A percentile compares a stretch with the other conserved stretches of the same genome.
Evolutionary conservation across 495 filamentous ascomycete species (phyloP).

Genomic region (Chaetomium tenue): DNA sequence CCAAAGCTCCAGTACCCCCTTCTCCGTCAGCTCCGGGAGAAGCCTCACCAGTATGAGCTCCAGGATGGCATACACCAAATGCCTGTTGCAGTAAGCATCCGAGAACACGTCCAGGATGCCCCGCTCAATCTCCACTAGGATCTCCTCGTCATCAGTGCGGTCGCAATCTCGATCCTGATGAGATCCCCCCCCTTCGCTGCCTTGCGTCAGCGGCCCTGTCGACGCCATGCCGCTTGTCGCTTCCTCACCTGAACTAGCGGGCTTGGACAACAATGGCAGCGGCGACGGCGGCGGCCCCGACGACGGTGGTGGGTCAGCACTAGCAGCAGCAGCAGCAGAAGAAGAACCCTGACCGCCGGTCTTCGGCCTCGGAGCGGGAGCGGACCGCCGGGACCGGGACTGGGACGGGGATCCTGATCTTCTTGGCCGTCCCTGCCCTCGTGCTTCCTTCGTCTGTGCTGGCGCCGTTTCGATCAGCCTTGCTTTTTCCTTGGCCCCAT

Average conservation of each 20-base stretch:
- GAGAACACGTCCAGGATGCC: conserved; percentile 68
- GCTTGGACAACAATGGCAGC: background rate
- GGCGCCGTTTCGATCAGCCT: conserved; percentile 3
- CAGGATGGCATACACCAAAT: conserved; percentile 73
- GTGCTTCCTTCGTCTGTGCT: background rate
- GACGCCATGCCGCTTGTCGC: conserved; percentile 12
- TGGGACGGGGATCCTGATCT: conserved; percentile 11
- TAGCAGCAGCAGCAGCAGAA: conserved; percentile 9
- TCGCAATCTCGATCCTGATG: background rate
- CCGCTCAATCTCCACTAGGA: conserved; percentile 50
- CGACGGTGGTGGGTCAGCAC: background rate
- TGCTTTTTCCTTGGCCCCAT: conserved; percentile 8
- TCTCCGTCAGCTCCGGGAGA: conserved; percentile 79
- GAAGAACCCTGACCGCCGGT: conserved; percentile 19
- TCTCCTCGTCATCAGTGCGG: conserved; percentile 36
- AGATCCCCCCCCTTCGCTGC: background rate
- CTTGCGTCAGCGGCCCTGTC: background rate
- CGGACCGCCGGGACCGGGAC: conserved; percentile 23
- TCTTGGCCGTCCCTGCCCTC: conserved; percentile 12
- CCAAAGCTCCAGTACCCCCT: conserved; percentile 68
- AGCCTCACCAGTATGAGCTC: conserved; percentile 76
- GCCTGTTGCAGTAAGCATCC: conserved; percentile 86
- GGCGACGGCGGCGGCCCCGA: background rate
- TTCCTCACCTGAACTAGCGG: conserved; percentile 1
- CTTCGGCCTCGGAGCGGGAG: conserved; percentile 23